Base-by-base conservation (phyloP, 78 protist species). In the Chrysochromulina tobinii region DNA sequence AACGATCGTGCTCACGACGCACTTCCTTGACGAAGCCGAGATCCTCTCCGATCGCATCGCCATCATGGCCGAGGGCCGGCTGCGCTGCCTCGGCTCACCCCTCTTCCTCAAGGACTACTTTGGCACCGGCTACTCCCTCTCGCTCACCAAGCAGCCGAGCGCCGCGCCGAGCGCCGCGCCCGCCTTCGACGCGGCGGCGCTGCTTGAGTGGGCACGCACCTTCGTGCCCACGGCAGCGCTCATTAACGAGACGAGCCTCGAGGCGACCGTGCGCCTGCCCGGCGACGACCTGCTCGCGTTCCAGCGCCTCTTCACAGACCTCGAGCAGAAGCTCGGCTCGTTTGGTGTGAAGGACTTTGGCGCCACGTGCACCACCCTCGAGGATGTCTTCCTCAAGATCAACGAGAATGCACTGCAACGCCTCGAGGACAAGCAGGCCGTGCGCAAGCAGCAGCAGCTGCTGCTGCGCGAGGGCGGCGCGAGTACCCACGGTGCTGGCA, bases 1-100 rank as follows among this genome's bases (percentile, higher is more conserved):
- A 54, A 57, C 89, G 15, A 51, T 94, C 61, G 18, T 94, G 25
- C 81, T 94, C 55, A 94, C 96, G 9, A 94, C 96, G 48, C 96
- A 94, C 64, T 94, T 81, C 90, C 89, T 93, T 90, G 96, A 95
- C 58, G 96, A 95, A 51, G 96, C 96, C 27, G 96, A 95, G 59
- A 38, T 81, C 27, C 90, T 95, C 21, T 55, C 90, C 53, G 94
- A 95, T 81, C 66, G 72, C 20, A 85, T 95, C 87, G 96, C 96
- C 3, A 91, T 95, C 69, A 88, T 94, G 94, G 17, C 89, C 20
- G 66, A 1, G 14, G 96, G 96, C 57, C 12, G 54, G 15, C 57
- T 94, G 67, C 53, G 86, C 53, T 79, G 72, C 57, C 87, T 11
- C 21, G 96, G 96, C 54, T 14, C 95, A 23, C 72, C 88, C 20